Evolutionary conservation across 2,329 filamentous ascomycete species (phyloP), one percentile per base, ranked within the genome.

Genomic region (Aspergillus alliaceus): DNA sequence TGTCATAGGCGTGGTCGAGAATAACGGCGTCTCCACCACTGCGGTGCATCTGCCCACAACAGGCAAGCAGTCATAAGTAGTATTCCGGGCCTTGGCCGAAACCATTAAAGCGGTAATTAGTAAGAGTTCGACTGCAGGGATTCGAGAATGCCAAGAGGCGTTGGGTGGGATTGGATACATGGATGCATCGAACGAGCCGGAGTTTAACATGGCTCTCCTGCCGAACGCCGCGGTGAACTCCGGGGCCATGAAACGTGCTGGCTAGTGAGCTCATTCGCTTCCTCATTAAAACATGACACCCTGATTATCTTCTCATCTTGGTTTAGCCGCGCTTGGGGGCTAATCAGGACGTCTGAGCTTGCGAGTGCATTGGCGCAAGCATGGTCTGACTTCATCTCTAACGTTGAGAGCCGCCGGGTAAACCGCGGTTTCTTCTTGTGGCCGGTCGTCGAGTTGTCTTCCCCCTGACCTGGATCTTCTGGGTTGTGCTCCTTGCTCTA

Each of bases 191-290:
- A 70, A 75, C 57, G 83, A 85, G 57, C 84, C 86, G 50, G 81
- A 85, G 35, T 76, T 90, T 56, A 91, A 91, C 65, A 75, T 91
- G 3, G 82, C 87, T 0, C 80, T 86, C 6, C 75, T 90, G 1
- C 85, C 86, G 64, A 88, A 91, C 64, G 84, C 81, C 1, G 74
- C 79, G 7, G 79, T 81, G 1, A 74, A 77, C 49, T 72, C 72
- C 1, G 87, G 88, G 1, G 91, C 89, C 0, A 90, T 87, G 0
- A n/a, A 87, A 90, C 64, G 86, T 91, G 6, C 77, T 91, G 54
- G 84, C 84, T 4, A 79, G 79, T 37, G 81, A 84, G 60, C 70
- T 80, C 5, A 72, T 82, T 27, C 70, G 80, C 0, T 66, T 69
- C 35, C 53, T 70, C 4, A 34, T n/a, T 68, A 2, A 68, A 65